These are phyloP conservation scores for Boletellus ananiceps DNA, from an alignment of 768 basidiomycete species.

Conservation along the genomic window DNA sequence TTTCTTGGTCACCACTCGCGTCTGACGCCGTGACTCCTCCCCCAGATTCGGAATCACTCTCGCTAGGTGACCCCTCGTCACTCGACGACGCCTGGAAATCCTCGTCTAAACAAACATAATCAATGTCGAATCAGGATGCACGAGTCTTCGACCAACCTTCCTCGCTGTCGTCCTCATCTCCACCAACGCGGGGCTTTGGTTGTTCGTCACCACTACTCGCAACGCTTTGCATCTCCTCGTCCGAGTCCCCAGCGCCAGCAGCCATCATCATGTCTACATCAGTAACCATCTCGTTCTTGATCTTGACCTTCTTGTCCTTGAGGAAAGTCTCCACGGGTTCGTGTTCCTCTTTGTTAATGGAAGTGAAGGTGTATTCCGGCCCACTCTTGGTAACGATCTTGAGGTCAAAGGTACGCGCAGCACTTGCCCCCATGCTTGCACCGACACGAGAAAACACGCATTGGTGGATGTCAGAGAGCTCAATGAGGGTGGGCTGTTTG, in stretches of 20 bases:
- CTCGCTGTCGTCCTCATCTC: constrained; percentile 70
- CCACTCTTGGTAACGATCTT: constrained; percentile 82
- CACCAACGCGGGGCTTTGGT: constrained; percentile 46
- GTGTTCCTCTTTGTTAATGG: constrained; percentile 94
- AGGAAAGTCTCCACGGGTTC: constrained; percentile 81
- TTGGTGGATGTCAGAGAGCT: constrained; percentile 84
- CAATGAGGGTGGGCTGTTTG: constrained; percentile 88
- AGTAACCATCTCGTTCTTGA: constrained; percentile 94
- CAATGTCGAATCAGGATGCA: neutral
- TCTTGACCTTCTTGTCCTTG: constrained; percentile 83
- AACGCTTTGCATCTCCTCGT: constrained; percentile 82
- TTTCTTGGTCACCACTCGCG: constrained; percentile 72
- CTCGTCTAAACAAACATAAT: constrained; percentile 51
- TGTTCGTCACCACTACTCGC: constrained; percentile 64
- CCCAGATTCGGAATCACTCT: constrained; percentile 54
- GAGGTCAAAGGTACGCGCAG: constrained; percentile 91
- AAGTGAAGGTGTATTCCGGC: constrained; percentile 84
- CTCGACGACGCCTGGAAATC: constrained; percentile 87
- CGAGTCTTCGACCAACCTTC: constrained; percentile 43
- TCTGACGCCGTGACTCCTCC: constrained; percentile 81
- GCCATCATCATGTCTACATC: constrained; percentile 76
- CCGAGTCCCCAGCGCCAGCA: constrained; percentile 60
- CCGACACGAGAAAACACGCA: constrained; percentile 93
- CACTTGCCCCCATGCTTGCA: constrained; percentile 72
- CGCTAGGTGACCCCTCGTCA: constrained; percentile 85